phyloP scores from a whole-genome alignment of 2,329 filamentous ascomycete species.

The Talaromyces sp. region DNA sequence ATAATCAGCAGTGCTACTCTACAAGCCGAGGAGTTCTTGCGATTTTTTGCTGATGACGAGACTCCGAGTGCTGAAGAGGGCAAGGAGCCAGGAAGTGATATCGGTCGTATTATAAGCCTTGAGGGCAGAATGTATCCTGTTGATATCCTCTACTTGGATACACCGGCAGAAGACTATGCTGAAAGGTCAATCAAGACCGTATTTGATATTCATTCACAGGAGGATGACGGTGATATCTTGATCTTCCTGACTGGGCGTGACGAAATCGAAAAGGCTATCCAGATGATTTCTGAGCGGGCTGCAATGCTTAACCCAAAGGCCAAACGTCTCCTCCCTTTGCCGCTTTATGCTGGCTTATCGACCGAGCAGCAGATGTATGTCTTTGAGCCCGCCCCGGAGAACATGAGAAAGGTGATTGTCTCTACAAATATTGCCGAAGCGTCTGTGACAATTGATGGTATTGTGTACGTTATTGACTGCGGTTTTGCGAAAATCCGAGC shows the following conservation, averaged over 20 bases:
- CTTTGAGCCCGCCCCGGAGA: slow-evolving; percentile 76
- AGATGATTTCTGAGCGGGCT: slow-evolving; percentile 70
- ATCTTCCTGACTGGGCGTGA: slow-evolving; percentile 90
- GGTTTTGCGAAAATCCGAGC: slow-evolving; percentile 88
- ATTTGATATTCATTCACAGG: slow-evolving; percentile 79
- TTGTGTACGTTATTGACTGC: slow-evolving; percentile 84
- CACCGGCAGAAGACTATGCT: slow-evolving; percentile 79
- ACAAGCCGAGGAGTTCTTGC: slow-evolving; percentile 79
- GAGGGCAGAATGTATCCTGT: slow-evolving; percentile 88
- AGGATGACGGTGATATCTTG: slow-evolving; percentile 79
- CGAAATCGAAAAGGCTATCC: slow-evolving; percentile 81
- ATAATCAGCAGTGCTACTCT: slow-evolving; percentile 91
- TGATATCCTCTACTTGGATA: slow-evolving; percentile 74
- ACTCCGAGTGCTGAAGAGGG: slow-evolving; percentile 31
- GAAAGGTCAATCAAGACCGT: slow-evolving; percentile 77
- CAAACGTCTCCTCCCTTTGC: slow-evolving; percentile 63
- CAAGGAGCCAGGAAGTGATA: slow-evolving; percentile 34
- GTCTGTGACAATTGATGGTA: slow-evolving; percentile 88
- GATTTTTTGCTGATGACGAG: slow-evolving; percentile 64
- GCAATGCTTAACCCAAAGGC: slow-evolving; percentile 57
- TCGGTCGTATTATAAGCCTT: slow-evolving; percentile 70
- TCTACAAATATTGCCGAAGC: slow-evolving; percentile 96
- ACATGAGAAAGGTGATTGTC: slow-evolving; percentile 85
- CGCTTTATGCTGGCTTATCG: slow-evolving; percentile 82
- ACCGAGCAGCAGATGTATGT: slow-evolving; percentile 94